Percentiles rank a stretch among this genome's conserved stretches.
Evolutionary conservation across 2,329 filamentous ascomycete genomes (phyloP).

Genomic region (Stylonectria norvegica): DNA sequence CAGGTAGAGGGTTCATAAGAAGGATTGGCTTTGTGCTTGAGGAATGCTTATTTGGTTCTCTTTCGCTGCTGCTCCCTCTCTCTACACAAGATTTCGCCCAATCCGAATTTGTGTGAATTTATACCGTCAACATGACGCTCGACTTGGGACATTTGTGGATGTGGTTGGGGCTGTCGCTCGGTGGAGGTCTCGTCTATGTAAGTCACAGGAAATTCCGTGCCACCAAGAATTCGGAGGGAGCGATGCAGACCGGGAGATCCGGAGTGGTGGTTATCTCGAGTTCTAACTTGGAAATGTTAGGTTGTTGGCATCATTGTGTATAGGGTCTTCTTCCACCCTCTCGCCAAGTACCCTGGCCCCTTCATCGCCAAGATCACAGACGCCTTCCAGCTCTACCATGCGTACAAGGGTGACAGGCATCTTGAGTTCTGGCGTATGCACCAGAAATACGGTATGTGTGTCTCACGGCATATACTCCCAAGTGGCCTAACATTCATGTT

Average conservation of each 20-base stretch:
- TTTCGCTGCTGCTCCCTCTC: no score
- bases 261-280: neutral
- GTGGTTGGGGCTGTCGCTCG: conserved; percentile 39
- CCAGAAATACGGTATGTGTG: conserved; percentile 59
- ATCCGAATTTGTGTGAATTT: no score
- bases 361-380: conserved; percentile 62
- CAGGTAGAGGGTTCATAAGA: neutral
- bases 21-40: neutral
- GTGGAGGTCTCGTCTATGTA: conserved; percentile 40
- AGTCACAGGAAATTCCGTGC: conserved; percentile 26
- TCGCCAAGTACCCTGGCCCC: conserved; percentile 63
- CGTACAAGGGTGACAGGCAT: conserved; percentile 71
- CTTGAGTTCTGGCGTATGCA: conserved; percentile 70
- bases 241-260: neutral
- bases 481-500: conserved; percentile 1
- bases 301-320: conserved; percentile 47
- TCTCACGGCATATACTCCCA: neutral
- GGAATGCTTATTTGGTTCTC: no score
- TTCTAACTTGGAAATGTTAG: conserved; percentile 24
- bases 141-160: conserved; percentile 35
- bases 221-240: neutral
- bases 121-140: conserved; percentile 28
- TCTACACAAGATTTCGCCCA: no score
- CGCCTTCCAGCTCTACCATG: conserved; percentile 66
- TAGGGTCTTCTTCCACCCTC: conserved; percentile 60